Percentiles rank a stretch among this genome's conserved stretches.
Evolutionary conservation across 106 monocot genomes (phyloP).

Genomic region (Alisma plantagoaquatica): DNA sequence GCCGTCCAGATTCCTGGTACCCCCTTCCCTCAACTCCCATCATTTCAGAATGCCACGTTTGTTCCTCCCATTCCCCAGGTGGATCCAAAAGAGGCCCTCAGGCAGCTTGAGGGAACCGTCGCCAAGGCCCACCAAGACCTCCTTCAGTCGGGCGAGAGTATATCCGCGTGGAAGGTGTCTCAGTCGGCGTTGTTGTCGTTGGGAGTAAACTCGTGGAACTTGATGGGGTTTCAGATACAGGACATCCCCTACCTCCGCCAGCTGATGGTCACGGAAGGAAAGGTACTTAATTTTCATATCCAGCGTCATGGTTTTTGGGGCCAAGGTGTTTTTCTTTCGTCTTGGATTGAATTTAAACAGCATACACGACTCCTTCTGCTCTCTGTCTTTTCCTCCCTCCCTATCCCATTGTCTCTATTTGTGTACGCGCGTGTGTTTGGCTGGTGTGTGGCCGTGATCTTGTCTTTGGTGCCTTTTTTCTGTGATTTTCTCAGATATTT

Average conservation of each 20-base stretch:
- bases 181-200: slow-evolving; percentile 48
- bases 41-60: neutral
- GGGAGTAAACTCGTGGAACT: slow-evolving; percentile 54
- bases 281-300: slow-evolving; percentile 35
- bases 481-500: no score
- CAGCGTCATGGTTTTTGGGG: slow-evolving; percentile 1
- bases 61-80: neutral
- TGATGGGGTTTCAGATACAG: slow-evolving; percentile 68
- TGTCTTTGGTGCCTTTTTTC: no score
- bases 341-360: no score
- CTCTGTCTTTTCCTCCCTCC: no score
- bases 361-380: no score
- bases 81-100: slow-evolving; percentile 6
- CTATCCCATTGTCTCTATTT: no score
- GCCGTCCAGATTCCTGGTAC: neutral
- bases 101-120: slow-evolving; percentile 31
- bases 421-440: no score
- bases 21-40: neutral
- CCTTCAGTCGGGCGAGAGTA: slow-evolving; percentile 35
- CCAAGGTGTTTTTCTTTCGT: no score
- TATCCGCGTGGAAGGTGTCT: slow-evolving; percentile 73
- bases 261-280: slow-evolving; percentile 53
- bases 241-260: slow-evolving; percentile 43
- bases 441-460: no score
- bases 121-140: slow-evolving; percentile 53